Percentiles rank a stretch among this genome's conserved stretches.
phyloP scores from a whole-genome alignment of 1,284 basidiomycete genomes.

The Peniophora sp. region DNA sequence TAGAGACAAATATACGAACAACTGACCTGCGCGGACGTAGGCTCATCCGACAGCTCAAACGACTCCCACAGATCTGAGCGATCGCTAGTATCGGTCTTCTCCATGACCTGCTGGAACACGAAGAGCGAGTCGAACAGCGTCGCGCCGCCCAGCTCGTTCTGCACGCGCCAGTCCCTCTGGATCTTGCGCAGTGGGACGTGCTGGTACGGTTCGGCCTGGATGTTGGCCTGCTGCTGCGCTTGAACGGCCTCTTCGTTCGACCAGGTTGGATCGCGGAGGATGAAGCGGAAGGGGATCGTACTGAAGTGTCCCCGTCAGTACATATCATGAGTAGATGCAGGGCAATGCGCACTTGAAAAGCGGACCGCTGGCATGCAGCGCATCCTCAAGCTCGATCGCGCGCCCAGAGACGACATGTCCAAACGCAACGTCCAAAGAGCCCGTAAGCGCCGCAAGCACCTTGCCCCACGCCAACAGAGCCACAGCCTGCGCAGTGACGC shows the following conservation, averaged over 20 bases:
- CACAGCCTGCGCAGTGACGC: constrained; percentile 28
- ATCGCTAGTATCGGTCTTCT: constrained; percentile 8
- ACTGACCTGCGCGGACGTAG: constrained; percentile 32
- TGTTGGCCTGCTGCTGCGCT: constrained; percentile 25
- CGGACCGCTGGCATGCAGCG: constrained; percentile 31
- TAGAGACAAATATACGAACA: neutral
- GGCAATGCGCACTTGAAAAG: constrained; percentile 5
- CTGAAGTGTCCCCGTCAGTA: too few relatives aligned
- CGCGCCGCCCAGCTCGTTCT: constrained; percentile 17
- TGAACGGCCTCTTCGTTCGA: too few relatives aligned
- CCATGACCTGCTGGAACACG: constrained; percentile 31
- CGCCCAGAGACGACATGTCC: constrained; percentile 43
- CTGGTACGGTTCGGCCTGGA: constrained; percentile 35
- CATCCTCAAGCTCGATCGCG: constrained; percentile 32
- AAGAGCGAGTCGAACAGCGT: constrained; percentile 38
- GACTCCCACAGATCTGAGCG: constrained; percentile 26
- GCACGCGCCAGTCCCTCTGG: constrained; percentile 20
- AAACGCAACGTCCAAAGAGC: constrained; percentile 32
- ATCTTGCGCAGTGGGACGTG: constrained; percentile 38
- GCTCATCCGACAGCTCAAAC: constrained; percentile 21
- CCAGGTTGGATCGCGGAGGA: too few relatives aligned
- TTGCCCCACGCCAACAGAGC: constrained; percentile 37
- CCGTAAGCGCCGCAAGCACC: constrained; percentile 26
- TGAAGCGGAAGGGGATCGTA: too few relatives aligned
- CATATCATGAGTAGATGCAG: constrained; percentile 25